A percentile compares a stretch with the other conserved stretches of the same genome.
Conservation (phyloP, 1,139 yeast genomes). For the Tardiomyces digboiensis region DNA sequence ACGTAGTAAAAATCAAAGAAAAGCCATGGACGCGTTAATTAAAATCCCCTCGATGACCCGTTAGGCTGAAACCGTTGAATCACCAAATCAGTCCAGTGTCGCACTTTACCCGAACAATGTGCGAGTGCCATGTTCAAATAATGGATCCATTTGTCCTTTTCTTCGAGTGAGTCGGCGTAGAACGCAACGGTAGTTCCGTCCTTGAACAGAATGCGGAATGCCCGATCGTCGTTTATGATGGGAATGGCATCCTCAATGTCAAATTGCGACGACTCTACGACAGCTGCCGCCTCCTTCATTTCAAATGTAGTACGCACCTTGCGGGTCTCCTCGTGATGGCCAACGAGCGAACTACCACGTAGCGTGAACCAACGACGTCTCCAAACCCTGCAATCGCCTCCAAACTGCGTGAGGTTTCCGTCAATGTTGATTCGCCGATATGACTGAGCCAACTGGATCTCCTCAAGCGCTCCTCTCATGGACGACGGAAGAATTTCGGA, state of each 20-base stretch:
- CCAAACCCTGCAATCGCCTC: constrained; percentile 67
- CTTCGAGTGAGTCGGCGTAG: constrained; percentile 51
- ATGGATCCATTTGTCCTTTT: constrained; percentile 47
- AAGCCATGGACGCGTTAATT: no score
- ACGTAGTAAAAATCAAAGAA: no score
- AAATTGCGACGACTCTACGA: constrained; percentile 34
- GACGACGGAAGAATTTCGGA: constrained; percentile 44
- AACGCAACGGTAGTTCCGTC: constrained; percentile 61
- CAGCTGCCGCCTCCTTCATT: constrained; percentile 45
- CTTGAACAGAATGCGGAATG: constrained; percentile 49
- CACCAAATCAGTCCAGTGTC: constrained; percentile 26
- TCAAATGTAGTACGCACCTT: constrained; percentile 60
- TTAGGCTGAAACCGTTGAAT: no score
- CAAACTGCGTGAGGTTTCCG: constrained; percentile 68
- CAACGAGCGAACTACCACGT: constrained; percentile 46
- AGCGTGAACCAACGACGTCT: constrained; percentile 57
- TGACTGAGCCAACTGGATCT: constrained; percentile 16
- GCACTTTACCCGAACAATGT: constrained; percentile 18
- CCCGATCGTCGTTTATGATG: constrained; percentile 24
- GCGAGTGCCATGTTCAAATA: constrained; percentile 19
- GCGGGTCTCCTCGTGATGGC: constrained; percentile 54
- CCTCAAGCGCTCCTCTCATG: constrained; percentile 19
- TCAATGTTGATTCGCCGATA: constrained; percentile 24
- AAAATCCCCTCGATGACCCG: no score
- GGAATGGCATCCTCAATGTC: constrained; percentile 21